Conservation (phyloP, 2,329 filamentous ascomycete species). For the Colletotrichum eremochloae region DNA sequence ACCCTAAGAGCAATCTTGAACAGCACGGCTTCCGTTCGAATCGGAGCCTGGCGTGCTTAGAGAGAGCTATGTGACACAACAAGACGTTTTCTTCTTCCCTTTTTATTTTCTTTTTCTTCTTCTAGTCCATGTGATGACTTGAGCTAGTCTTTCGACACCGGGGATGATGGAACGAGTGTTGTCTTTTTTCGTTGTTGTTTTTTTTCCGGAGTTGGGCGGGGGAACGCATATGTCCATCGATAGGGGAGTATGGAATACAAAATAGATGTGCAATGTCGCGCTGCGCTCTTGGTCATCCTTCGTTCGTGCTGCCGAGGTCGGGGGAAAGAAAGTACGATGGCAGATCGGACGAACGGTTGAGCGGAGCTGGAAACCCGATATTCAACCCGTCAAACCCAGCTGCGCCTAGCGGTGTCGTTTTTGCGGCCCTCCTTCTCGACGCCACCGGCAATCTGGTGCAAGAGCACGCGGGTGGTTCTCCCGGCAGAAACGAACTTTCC, state of each 20-base stretch:
- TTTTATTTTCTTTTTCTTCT: neutral
- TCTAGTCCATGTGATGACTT: conserved; percentile 20
- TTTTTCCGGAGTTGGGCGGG: neutral
- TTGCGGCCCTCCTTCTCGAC: conserved; percentile 62
- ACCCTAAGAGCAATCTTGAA: conserved; percentile 42
- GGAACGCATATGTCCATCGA: neutral
- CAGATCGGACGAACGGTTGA: neutral
- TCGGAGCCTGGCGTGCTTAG: conserved; percentile 30
- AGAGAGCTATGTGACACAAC: conserved; percentile 40
- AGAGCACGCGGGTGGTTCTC: conserved; percentile 85
- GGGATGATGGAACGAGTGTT: neutral
- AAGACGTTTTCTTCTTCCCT: conserved; percentile 22
- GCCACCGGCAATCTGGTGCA: conserved; percentile 78
- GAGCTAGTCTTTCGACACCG: neutral
- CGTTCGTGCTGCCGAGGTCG: neutral
- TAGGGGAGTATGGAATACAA: neutral
- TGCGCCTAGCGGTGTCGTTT: conserved; percentile 70
- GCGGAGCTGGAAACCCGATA: neutral
- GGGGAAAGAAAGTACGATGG: neutral
- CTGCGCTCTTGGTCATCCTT: neutral
- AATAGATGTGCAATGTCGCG: neutral
- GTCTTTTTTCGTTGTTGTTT: too few relatives aligned
- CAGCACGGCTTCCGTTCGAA: conserved; percentile 27
- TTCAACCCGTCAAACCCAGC: conserved; percentile 61
- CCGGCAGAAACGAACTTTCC: conserved; percentile 75